Percentiles rank a stretch among this genome's conserved stretches.
phyloP scores from a whole-genome alignment of 2,329 filamentous ascomycete species.

The Dissoconium aciculare region DNA sequence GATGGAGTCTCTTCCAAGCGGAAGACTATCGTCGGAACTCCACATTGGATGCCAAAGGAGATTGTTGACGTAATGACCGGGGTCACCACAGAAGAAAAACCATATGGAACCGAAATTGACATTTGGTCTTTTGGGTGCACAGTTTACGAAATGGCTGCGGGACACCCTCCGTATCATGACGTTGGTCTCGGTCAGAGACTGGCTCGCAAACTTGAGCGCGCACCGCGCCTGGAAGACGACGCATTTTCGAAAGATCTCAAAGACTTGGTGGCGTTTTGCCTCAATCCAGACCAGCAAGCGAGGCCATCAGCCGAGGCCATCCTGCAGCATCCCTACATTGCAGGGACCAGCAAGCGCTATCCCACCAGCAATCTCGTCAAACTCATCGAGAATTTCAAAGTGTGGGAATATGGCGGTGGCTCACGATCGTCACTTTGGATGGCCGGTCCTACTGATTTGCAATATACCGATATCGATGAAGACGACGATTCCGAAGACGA shows the following conservation, averaged over 20 bases:
- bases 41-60: conserved; percentile 78
- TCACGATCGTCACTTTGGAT: conserved; percentile 51
- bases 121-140: conserved; percentile 79
- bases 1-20: conserved; percentile 53
- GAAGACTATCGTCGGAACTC: conserved; percentile 67
- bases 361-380: conserved; percentile 49
- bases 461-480: conserved; percentile 23
- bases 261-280: conserved; percentile 56
- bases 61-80: conserved; percentile 27
- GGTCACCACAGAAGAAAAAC: conserved; percentile 22
- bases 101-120: conserved; percentile 42
- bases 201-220: conserved; percentile 32
- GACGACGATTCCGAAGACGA: conserved; percentile 23
- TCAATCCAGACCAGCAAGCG: conserved; percentile 52
- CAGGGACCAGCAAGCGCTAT: conserved; percentile 45
- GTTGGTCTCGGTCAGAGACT: conserved; percentile 1
- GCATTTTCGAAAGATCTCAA: conserved; percentile 55
- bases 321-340: conserved; percentile 54
- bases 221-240: conserved; percentile 55
- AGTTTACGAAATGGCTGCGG: conserved; percentile 66
- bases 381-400: conserved; percentile 55
- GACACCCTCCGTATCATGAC: conserved; percentile 46
- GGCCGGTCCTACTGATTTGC: conserved; percentile 31
- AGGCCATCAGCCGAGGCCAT: conserved; percentile 57
- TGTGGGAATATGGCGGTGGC: conserved; percentile 63